phyloP scores from a whole-genome alignment of 73 alveolate species.

The Vitrella brassicaformis region DNA sequence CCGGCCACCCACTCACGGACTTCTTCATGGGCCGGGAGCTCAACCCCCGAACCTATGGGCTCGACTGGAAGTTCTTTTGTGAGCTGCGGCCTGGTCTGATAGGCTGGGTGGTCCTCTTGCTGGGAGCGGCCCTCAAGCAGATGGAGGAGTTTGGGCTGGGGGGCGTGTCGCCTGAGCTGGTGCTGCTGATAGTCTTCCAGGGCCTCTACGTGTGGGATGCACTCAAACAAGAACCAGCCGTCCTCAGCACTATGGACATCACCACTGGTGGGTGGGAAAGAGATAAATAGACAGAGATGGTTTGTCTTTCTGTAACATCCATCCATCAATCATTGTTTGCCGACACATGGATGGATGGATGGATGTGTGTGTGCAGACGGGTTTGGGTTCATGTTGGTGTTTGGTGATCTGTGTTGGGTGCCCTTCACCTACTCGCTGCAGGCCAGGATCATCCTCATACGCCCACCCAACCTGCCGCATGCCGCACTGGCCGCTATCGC shows the following conservation, averaged over 20 bases:
- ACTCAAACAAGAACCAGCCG: not conserved
- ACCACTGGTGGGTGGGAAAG: not conserved
- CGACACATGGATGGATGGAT: no score
- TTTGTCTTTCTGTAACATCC: not conserved
- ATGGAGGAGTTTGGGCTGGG: not conserved
- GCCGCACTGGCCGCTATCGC: no score
- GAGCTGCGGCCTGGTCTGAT: conserved; percentile 1
- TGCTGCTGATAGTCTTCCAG: not conserved
- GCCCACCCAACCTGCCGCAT: not conserved
- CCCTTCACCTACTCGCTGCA: conserved; percentile 1
- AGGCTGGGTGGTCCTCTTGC: not conserved
- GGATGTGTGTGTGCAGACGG: not conserved
- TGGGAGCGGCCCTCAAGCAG: not conserved
- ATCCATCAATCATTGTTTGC: not conserved
- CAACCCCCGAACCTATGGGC: not conserved
- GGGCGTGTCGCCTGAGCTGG: not conserved
- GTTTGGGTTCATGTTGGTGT: not conserved
- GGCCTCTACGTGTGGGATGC: conserved; percentile 2
- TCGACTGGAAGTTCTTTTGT: not conserved
- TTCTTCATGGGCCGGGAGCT: not conserved
- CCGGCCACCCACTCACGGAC: not conserved
- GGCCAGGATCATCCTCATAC: not conserved
- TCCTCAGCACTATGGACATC: not conserved
- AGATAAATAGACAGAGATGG: not conserved
- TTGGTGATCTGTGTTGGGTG: not conserved